Evolutionary conservation across 176 grass and related monocot genomes (phyloP).

Genomic region (Carex scoparia): DNA sequence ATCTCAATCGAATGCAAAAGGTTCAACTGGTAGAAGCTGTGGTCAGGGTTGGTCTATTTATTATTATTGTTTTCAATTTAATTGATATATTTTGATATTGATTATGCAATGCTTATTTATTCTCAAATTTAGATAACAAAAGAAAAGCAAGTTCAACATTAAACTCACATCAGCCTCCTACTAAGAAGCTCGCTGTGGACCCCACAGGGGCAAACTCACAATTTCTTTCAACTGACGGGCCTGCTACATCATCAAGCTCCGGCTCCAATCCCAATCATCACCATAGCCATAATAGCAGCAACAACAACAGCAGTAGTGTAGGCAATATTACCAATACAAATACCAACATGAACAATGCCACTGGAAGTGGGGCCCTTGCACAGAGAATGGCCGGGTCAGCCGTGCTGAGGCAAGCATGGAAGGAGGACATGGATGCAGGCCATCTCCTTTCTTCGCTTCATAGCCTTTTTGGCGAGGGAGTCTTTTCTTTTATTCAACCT

Average conservation of each 20-base stretch:
- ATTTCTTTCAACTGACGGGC: background rate
- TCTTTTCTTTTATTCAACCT: slow-evolving; percentile 75
- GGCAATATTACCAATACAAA: slow-evolving; percentile 8
- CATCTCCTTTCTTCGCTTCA: slow-evolving; percentile 55
- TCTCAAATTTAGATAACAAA: slow-evolving; percentile 50
- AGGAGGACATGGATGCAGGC: slow-evolving; percentile 65
- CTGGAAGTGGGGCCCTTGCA: slow-evolving; percentile 18
- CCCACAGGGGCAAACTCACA: background rate
- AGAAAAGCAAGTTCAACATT: slow-evolving; percentile 45
- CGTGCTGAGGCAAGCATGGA: slow-evolving; percentile 82
- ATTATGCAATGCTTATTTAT: slow-evolving; percentile 1
- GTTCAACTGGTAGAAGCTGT: background rate
- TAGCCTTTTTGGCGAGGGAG: slow-evolving; percentile 66
- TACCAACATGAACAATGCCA: background rate
- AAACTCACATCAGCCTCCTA: slow-evolving; percentile 48
- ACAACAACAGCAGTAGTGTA: slow-evolving; percentile 24
- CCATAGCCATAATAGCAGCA: slow-evolving; percentile 17
- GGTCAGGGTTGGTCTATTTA: background rate
- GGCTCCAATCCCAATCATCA: slow-evolving; percentile 13
- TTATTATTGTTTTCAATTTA: background rate
- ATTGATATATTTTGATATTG: background rate
- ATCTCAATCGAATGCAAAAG: background rate
- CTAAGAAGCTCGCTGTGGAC: slow-evolving; percentile 66
- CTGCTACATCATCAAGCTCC: slow-evolving; percentile 13
- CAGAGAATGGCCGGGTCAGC: slow-evolving; percentile 34